Evolutionary conservation across 2,329 filamentous ascomycete species (phyloP).

Genomic region (Periconia sp.): DNA sequence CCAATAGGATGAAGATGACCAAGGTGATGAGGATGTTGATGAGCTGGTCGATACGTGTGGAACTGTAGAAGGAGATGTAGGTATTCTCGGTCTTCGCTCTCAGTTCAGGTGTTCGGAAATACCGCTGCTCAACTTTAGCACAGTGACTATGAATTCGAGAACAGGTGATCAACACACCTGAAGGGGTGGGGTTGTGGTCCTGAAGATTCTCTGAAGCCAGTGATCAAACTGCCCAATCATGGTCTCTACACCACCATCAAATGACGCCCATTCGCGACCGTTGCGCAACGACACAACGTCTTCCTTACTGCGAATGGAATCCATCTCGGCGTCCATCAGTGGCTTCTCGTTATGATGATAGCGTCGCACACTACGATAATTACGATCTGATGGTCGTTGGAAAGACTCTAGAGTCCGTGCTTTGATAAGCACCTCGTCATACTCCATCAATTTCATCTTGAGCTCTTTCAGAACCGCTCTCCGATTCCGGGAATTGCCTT

Average conservation of each 20-base stretch:
- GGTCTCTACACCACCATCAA: constrained; percentile 48
- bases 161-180: constrained; percentile 23
- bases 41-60: constrained; percentile 46
- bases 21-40: constrained; percentile 51
- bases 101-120: constrained; percentile 49
- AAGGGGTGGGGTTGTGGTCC: constrained; percentile 27
- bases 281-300: constrained; percentile 47
- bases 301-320: constrained; percentile 48
- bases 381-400: constrained; percentile 46
- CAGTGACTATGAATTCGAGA: not conserved
- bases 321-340: constrained; percentile 41
- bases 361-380: constrained; percentile 46
- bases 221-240: constrained; percentile 35
- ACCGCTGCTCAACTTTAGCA: constrained; percentile 25
- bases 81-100: constrained; percentile 43
- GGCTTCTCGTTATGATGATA: constrained; percentile 47
- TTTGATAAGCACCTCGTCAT: constrained; percentile 50
- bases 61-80: constrained; percentile 45
- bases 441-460: constrained; percentile 40
- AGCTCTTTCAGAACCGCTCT: constrained; percentile 39
- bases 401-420: constrained; percentile 44
- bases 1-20: constrained; percentile 51
- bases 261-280: constrained; percentile 50
- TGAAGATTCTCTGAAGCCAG: constrained; percentile 27
- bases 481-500: constrained; percentile 26